These are phyloP conservation scores for Paramecium primaurelia DNA, from an alignment of 73 alveolate genomes.

Conservation along the genomic window DNA sequence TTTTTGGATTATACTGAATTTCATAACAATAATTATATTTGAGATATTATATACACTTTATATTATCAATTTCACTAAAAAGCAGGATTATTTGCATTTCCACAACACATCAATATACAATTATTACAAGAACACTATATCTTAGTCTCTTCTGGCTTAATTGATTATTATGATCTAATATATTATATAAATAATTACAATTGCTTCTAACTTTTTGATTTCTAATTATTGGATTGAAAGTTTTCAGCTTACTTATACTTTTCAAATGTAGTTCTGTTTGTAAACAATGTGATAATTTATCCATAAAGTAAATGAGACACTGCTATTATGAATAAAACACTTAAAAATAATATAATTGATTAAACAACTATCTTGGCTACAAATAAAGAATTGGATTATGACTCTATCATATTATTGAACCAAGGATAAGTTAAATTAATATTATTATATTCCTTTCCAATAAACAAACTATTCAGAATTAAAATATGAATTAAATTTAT, in stretches of 20 bases:
- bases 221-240: neutral
- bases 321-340: neutral
- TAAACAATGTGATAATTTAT: neutral
- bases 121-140: neutral
- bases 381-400: neutral
- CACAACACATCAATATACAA: conserved; percentile 1
- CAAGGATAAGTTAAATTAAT: neutral
- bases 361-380: neutral
- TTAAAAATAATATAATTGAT: neutral
- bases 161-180: neutral
- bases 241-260: neutral
- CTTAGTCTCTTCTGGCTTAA: neutral
- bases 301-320: neutral
- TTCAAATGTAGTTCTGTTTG: neutral
- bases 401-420: neutral
- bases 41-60: neutral
- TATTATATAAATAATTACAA: neutral
- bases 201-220: neutral
- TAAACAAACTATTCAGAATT: neutral
- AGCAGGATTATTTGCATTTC: neutral
- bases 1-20: neutral
- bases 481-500: neutral
- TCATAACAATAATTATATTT: neutral
- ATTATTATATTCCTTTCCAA: neutral
- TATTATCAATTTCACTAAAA: neutral